These are phyloP conservation scores for Dicorynia guianensis DNA, from an alignment of 306 rosid genomes.

Conservation along the genomic window DNA sequence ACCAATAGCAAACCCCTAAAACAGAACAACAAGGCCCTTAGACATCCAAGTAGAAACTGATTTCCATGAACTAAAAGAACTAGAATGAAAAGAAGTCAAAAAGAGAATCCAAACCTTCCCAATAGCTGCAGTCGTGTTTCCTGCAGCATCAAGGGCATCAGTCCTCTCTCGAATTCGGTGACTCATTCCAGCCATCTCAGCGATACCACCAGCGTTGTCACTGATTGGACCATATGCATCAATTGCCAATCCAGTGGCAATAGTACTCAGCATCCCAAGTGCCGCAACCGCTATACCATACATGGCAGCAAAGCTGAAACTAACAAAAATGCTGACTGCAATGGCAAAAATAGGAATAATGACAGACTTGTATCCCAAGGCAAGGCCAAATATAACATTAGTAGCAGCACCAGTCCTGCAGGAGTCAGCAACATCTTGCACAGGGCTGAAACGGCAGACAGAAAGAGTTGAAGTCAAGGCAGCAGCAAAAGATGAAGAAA, in stretches of 20 bases:
- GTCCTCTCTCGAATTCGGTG: constrained; percentile 94
- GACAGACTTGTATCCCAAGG: constrained; percentile 98
- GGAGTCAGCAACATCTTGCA: constrained; percentile 97
- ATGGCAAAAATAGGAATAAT: constrained; percentile 97
- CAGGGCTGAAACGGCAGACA: constrained; percentile 69
- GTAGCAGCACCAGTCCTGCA: constrained; percentile 99
- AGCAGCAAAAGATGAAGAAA: not conserved
- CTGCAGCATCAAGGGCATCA: constrained; percentile 98
- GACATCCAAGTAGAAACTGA: constrained; percentile 4
- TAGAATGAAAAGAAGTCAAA: not conserved
- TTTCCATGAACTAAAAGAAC: constrained; percentile 4
- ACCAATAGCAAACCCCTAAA: constrained; percentile 93
- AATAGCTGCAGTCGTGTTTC: constrained; percentile 97
- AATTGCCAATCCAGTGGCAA: constrained; percentile 95
- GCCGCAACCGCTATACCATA: constrained; percentile 98
- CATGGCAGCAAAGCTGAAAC: constrained; percentile 98
- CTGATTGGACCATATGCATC: constrained; percentile 99
- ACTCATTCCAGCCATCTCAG: constrained; percentile 99
- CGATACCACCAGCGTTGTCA: constrained; percentile 98
- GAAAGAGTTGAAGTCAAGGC: constrained; percentile 3
- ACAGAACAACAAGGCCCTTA: constrained; percentile 34
- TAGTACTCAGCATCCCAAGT: constrained; percentile 97
- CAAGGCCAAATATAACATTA: constrained; percentile 95
- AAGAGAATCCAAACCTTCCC: constrained; percentile 72
- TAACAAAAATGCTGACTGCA: constrained; percentile 82